These are phyloP conservation scores for Nasturtium officinale DNA, from an alignment of 345 rosid species.

Conservation along the genomic window DNA sequence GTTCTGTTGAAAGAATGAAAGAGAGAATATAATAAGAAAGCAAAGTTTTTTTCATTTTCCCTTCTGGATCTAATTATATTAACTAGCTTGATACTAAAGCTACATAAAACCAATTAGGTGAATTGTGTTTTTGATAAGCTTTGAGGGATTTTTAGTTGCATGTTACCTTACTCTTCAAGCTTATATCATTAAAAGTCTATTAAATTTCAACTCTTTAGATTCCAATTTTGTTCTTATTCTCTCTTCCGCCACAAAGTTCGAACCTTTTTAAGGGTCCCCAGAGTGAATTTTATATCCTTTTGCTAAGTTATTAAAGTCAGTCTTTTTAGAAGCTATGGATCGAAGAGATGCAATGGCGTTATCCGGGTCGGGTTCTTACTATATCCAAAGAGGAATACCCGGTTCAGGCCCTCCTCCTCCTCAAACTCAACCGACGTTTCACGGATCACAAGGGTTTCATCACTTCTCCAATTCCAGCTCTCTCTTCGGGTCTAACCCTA, in stretches of 20 bases:
- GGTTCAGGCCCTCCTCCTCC: conserved; percentile 50
- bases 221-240: conserved; percentile 36
- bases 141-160: conserved; percentile 53
- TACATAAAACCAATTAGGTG: conserved; percentile 9
- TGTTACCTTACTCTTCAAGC: conserved; percentile 38
- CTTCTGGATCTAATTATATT: conserved; percentile 26
- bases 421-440: conserved; percentile 58
- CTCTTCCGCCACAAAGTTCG: conserved; percentile 28
- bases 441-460: conserved; percentile 71
- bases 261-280: conserved; percentile 26
- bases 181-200: conserved; percentile 26
- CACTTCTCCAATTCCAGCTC: conserved; percentile 54
- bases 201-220: conserved; percentile 22
- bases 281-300: conserved; percentile 9
- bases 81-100: conserved; percentile 26
- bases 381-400: conserved; percentile 71
- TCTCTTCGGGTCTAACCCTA: conserved; percentile 57
- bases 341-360: conserved; percentile 85
- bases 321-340: conserved; percentile 71
- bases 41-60: background rate
- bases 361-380: conserved; percentile 77
- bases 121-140: conserved; percentile 39
- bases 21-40: background rate
- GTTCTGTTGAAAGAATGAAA: conserved; percentile 17
- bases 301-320: conserved; percentile 1